phyloP scores from a whole-genome alignment of 108 stramenopile genomes.

The Epipyxis sp. region DNA sequence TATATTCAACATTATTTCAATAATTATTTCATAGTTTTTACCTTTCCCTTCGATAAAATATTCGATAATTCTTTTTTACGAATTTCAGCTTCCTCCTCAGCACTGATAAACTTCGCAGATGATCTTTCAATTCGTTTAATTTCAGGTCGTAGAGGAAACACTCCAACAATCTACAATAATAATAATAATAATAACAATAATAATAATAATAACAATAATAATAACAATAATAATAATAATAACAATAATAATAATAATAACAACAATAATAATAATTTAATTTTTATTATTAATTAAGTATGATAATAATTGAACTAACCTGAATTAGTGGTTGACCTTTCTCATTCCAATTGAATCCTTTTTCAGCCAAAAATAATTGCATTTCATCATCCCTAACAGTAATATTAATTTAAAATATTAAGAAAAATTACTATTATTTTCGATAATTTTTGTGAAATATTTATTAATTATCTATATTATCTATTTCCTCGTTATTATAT shows the following conservation, averaged over 20 bases:
- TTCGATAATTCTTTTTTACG: slow-evolving; percentile 5
- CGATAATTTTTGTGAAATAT: too few species aligned
- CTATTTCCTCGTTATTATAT: too few species aligned
- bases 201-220: background rate
- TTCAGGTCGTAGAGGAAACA: background rate
- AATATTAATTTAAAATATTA: background rate
- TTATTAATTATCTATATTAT: too few species aligned
- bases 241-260: background rate
- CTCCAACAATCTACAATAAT: slow-evolving; percentile 7
- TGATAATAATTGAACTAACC: background rate
- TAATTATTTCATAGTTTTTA: background rate
- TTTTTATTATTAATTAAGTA: background rate
- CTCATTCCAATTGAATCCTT: background rate
- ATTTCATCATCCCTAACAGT: background rate
- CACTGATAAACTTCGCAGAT: slow-evolving; percentile 19
- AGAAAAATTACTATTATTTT: too few species aligned
- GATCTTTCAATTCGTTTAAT: background rate
- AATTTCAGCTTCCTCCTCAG: slow-evolving; percentile 12
- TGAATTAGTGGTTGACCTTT: background rate
- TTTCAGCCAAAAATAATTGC: background rate
- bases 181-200: background rate
- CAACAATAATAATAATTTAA: background rate
- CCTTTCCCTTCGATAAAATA: background rate
- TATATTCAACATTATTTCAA: background rate
- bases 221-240: background rate